Evolutionary conservation across 306 rosid genomes (phyloP).

Genomic region (Chamaecrista fasciculata): DNA sequence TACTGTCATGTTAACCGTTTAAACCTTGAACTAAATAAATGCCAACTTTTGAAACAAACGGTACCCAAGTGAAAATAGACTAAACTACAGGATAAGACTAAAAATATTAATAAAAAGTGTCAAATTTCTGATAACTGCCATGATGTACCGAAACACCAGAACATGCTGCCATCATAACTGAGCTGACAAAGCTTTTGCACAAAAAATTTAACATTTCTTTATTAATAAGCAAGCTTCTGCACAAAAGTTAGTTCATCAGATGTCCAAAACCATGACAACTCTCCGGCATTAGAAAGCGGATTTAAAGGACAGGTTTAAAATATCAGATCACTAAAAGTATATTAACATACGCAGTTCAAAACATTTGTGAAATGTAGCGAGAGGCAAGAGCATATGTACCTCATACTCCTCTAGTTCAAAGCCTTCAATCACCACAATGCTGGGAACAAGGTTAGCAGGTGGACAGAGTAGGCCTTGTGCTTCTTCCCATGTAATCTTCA

Average conservation of each 20-base stretch:
- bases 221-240: no score
- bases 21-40: no score
- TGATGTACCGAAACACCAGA: no score
- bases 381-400: conserved; percentile 54
- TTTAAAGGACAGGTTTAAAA: conserved; percentile 1
- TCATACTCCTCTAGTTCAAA: conserved; percentile 98
- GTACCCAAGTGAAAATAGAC: no score
- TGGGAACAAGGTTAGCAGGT: conserved; percentile 66
- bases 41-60: no score
- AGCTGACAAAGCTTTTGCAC: no score
- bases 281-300: not conserved
- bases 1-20: no score
- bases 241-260: not conserved
- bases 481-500: conserved; percentile 96
- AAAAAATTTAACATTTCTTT: no score
- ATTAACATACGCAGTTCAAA: not conserved
- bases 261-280: not conserved
- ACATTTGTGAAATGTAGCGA: conserved; percentile 16
- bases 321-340: conserved; percentile 3
- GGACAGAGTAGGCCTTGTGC: conserved; percentile 98
- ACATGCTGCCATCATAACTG: no score
- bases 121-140: no score
- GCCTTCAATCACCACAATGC: conserved; percentile 88
- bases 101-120: no score
- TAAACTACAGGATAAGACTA: no score